These are phyloP conservation scores for Raphidocelis subcapitata DNA, from an alignment of 139 green algal species.

Conservation along the genomic window DNA sequence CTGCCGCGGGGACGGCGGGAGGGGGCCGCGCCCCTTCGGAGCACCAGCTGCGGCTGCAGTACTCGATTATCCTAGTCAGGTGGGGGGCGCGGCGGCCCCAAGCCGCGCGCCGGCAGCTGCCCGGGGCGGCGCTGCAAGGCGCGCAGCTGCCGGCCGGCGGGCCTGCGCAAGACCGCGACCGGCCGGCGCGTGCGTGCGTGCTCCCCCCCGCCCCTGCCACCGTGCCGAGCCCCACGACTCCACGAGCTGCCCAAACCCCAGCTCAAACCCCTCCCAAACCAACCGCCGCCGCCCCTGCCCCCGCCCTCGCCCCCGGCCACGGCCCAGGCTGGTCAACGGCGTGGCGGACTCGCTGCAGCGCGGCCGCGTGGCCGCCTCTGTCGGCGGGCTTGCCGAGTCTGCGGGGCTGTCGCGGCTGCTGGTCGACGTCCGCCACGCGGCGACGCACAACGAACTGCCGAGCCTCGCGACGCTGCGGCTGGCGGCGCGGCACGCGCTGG, in stretches of 20 bases:
- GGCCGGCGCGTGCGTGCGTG: no score
- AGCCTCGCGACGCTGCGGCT: slow-evolving; percentile 61
- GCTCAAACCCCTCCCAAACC: no score
- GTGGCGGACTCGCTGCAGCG: slow-evolving; percentile 76
- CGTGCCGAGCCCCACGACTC: no score
- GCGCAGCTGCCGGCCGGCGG: no score
- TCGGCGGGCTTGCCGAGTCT: slow-evolving; percentile 54
- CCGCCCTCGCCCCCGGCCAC: no score
- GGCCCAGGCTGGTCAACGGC: slow-evolving; percentile 81
- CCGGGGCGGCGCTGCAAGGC: no score
- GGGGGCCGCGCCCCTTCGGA: not conserved
- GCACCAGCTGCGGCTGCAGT: slow-evolving; percentile 54
- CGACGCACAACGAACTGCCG: slow-evolving; percentile 83
- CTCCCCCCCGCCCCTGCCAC: no score
- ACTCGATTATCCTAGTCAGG: slow-evolving; percentile 50
- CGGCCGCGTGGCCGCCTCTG: slow-evolving; percentile 61
- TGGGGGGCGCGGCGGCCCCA: not conserved
- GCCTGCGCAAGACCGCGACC: no score
- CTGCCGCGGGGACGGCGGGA: not conserved
- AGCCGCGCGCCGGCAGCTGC: no score
- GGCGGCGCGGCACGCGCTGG: slow-evolving; percentile 54
- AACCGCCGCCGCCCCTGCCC: no score
- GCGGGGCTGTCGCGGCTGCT: slow-evolving; percentile 71
- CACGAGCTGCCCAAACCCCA: no score
- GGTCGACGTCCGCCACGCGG: slow-evolving; percentile 80